Evolutionary conservation across 257 asterid genomes (phyloP).

Genomic region (Solanum neorickii): DNA sequence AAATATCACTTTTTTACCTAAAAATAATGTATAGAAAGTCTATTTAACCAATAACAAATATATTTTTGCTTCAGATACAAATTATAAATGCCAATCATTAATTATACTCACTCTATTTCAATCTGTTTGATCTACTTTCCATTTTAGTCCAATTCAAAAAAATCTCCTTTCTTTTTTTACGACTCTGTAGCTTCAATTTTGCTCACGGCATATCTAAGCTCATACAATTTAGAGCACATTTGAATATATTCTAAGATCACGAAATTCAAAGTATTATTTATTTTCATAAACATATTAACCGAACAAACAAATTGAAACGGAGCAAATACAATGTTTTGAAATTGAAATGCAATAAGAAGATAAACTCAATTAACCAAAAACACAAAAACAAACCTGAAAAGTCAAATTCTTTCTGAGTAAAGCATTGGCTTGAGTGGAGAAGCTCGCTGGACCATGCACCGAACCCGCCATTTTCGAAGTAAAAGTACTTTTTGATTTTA

Average conservation of each 20-base stretch:
- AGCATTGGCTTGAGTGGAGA: constrained; percentile 87
- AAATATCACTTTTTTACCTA: neutral
- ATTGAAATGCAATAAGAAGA: neutral
- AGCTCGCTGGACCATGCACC: constrained; percentile 48
- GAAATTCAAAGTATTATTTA: neutral
- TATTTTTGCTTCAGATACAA: neutral
- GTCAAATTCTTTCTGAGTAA: constrained; percentile 76
- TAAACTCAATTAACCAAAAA: neutral
- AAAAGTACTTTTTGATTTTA: neutral
- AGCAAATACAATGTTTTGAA: neutral
- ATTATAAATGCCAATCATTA: neutral
- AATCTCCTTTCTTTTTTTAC: neutral
- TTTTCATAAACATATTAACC: neutral
- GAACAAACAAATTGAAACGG: neutral
- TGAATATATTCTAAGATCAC: neutral
- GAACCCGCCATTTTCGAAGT: constrained; percentile 21
- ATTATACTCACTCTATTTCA: neutral
- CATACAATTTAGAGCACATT: neutral
- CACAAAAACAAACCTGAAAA: constrained; percentile 44
- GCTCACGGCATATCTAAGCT: neutral
- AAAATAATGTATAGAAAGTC: neutral
- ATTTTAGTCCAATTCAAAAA: neutral
- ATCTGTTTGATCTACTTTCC: neutral
- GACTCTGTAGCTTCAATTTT: neutral
- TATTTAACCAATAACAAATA: neutral